Base-by-base conservation (phyloP, 139 green algal genomes). In the Chlorella sp. region DNA sequence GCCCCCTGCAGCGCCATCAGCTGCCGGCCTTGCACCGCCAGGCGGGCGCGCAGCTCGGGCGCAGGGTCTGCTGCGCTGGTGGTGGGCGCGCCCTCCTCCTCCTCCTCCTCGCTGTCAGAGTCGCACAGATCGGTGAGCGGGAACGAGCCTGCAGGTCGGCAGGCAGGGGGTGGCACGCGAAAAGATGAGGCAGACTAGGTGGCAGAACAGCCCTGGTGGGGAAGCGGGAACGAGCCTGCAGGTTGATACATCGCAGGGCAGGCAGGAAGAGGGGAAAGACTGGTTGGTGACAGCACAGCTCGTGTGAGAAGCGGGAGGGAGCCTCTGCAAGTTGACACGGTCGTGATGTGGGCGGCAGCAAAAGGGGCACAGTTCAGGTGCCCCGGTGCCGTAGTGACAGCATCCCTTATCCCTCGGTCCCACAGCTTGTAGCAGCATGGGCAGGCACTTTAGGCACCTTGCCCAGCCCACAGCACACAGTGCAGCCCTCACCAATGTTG, bases 1-100 rank as follows among this genome's bases (percentile, higher is more conserved):
- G 81, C 84, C 28, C 57, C 64, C 84, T 88, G 60, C 68, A 88
- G 68, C 18, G 14, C 21, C 5, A 39, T 21, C 21, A 80, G 21
- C 66, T 88, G 84, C 84, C 42, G 40, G 28, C 60, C 42, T 39
- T 81, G 66, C 64, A 64, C 84, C 34, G 68, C 84, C 83, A 88
- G 28, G 9, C 39, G 32, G 22, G 84, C 39, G 0, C 34, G 39
- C 68, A 87, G 48, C 15, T 87, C 60, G 0, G 61, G n/a, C 1
- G 61, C 37, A 5, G 36, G 0, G 68, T 18, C 39, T 19, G 37
- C 36, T 19, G 34, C 34, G 61, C n/a, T n/a, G n/a, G 61, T n/a
- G 32, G 7, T 0, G 21, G 66, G 22, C 66, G 28, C 3, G 26
- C 24, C 36, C 5, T 0, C 1, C 61, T 4, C 7, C 0, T 22